Percentiles rank a stretch among this genome's conserved stretches.
Conservation (phyloP, 106 monocot species). For the Hemerocallis citrina region DNA sequence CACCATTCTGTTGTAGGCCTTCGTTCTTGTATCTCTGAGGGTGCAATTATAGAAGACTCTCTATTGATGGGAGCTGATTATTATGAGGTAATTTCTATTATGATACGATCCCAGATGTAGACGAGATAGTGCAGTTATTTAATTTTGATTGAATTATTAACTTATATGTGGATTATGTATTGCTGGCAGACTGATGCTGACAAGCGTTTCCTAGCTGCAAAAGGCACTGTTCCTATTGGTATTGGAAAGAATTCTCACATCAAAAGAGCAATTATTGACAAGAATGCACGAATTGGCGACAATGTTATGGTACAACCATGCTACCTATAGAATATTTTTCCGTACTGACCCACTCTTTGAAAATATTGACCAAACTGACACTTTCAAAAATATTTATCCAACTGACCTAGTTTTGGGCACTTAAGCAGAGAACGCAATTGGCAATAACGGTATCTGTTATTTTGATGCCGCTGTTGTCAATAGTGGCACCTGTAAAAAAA, state of each 20-base stretch:
- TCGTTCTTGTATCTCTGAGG: conserved; percentile 50
- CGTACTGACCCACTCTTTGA: too few relatives aligned
- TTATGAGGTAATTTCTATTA: conserved; percentile 52
- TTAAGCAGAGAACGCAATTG: too few relatives aligned
- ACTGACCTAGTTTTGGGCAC: too few relatives aligned
- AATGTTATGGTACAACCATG: conserved; percentile 60
- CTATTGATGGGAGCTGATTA: conserved; percentile 56
- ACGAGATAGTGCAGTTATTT: neutral
- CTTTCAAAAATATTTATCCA: too few relatives aligned
- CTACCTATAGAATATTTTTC: too few relatives aligned
- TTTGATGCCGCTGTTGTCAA: too few relatives aligned
- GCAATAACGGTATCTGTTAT: too few relatives aligned
- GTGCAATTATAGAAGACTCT: conserved; percentile 47
- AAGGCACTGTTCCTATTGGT: conserved; percentile 80
- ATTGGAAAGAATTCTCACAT: conserved; percentile 88
- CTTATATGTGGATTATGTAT: conserved; percentile 8
- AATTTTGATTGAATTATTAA: neutral
- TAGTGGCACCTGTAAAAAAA: too few relatives aligned
- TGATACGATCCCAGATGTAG: neutral
- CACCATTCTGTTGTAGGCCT: conserved; percentile 45
- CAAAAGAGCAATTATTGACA: conserved; percentile 90
- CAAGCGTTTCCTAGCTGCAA: conserved; percentile 57
- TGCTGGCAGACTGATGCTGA: conserved; percentile 64
- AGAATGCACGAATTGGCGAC: conserved; percentile 92
- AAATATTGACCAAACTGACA: too few relatives aligned